Base-by-base conservation (phyloP, 495 filamentous ascomycete genomes). In the Alectoria sarmentosa region DNA sequence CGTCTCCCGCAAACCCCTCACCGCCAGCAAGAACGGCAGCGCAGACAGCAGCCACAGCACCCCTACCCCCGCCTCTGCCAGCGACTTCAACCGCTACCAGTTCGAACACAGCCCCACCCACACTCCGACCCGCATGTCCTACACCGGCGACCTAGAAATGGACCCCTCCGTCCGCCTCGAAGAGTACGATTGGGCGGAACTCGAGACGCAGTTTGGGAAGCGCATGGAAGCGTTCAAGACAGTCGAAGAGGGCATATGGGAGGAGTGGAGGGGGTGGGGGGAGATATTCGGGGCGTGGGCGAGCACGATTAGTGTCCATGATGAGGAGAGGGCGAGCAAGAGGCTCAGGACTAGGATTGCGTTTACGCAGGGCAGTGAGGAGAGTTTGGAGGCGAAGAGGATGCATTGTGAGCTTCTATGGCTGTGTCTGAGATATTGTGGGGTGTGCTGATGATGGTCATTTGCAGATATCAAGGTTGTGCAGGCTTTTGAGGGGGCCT, bases 231-330 rank as follows among this genome's bases (percentile, higher is more conserved):
- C 63, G 14, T 69, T 69, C 37, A 59, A 52, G 38, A 38, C 60
- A 19, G 63, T 54, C 1, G 67, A 69, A 37, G 67, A 69, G 21
- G 60, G 63, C 28, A 69, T 69, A 4, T 69, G 59, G 67, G 59
- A 66, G 41, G 67, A 69, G 63, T 69, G 67, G 67, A 58, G 60
- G 46, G 67, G 59, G 5, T 69, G 67, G 67, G 64, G 64, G 1
- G 67, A 69, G 60, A 21, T 69, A 1, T 69, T 69, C 30, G 65
- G 65, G n/a, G 67, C 67, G 2, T 69, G 67, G 67, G 67, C 67
- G 1, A 32, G 58, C 15, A 69, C 67, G 0, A 69, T 69, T 2
- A 59, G 46, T 54, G 67, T 66, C 34, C 63, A 66, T n/a, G 67
- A 69, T 48, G 67, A 69, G 64, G 67, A 69, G 36, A 39, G 67